Evolutionary conservation across 805 yeast species (phyloP).

Genomic region (Phaffomyces antillensis): DNA sequence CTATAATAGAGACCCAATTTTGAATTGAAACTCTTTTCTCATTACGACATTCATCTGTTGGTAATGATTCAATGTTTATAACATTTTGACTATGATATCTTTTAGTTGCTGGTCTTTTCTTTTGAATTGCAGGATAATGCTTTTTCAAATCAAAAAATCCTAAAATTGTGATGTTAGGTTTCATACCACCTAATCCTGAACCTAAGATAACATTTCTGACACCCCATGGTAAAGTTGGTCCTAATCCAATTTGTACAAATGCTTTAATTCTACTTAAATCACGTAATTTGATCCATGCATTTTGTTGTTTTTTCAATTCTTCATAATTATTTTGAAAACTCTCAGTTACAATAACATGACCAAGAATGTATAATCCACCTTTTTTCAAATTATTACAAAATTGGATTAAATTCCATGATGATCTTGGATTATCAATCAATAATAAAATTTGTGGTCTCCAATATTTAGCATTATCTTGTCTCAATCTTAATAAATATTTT

Average conservation of each 20-base stretch:
- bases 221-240: slow-evolving; percentile 90
- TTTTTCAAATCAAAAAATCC: slow-evolving; percentile 72
- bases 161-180: slow-evolving; percentile 86
- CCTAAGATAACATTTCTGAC: slow-evolving; percentile 87
- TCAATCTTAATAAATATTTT: slow-evolving; percentile 73
- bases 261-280: slow-evolving; percentile 80
- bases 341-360: slow-evolving; percentile 76
- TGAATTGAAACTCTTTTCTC: slow-evolving; percentile 63
- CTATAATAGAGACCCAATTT: slow-evolving; percentile 90
- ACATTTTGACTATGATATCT: slow-evolving; percentile 10
- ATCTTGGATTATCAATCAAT: slow-evolving; percentile 85
- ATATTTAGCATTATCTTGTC: slow-evolving; percentile 91
- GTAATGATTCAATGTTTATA: slow-evolving; percentile 40
- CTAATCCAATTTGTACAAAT: slow-evolving; percentile 86
- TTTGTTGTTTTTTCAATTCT: slow-evolving; percentile 65
- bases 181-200: slow-evolving; percentile 98
- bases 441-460: slow-evolving; percentile 96
- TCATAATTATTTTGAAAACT: slow-evolving; percentile 56
- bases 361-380: slow-evolving; percentile 88
- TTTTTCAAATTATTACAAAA: slow-evolving; percentile 93
- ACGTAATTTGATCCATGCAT: slow-evolving; percentile 79
- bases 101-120: slow-evolving; percentile 6
- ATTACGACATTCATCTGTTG: slow-evolving; percentile 72
- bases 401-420: slow-evolving; percentile 84
- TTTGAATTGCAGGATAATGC: slow-evolving; percentile 17